Percentiles rank a stretch among this genome's conserved stretches.
Evolutionary conservation across 2,329 filamentous ascomycete genomes (phyloP).

Genomic region (Cladosporium austrohemisphaericum): DNA sequence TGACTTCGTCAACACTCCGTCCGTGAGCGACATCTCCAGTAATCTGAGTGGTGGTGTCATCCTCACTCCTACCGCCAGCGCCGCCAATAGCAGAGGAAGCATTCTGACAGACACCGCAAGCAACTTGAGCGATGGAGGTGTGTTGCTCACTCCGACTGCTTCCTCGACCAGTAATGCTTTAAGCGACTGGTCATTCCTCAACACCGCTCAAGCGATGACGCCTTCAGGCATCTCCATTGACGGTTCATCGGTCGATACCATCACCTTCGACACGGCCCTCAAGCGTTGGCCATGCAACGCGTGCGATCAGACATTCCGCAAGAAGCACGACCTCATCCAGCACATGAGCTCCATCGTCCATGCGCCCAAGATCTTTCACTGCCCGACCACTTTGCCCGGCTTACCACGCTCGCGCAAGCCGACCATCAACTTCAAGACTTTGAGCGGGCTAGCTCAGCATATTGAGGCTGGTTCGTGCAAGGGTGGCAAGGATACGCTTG

Average conservation of each 20-base stretch:
- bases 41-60: not conserved
- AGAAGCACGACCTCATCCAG: slow-evolving; percentile 11
- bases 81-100: not conserved
- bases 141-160: not conserved
- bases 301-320: slow-evolving; percentile 15
- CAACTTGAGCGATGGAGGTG: not conserved
- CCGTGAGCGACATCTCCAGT: not conserved
- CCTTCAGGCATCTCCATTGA: slow-evolving; percentile 5
- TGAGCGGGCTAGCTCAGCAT: slow-evolving; percentile 21
- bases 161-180: slow-evolving; percentile 4
- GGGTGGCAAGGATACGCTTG: slow-evolving; percentile 13
- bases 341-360: slow-evolving; percentile 19
- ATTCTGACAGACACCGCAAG: too few relatives aligned
- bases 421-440: slow-evolving; percentile 18
- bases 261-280: not conserved
- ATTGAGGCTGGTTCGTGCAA: slow-evolving; percentile 18
- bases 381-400: slow-evolving; percentile 11
- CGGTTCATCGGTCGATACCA: not conserved
- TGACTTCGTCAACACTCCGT: not conserved
- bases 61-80: not conserved
- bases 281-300: slow-evolving; percentile 13
- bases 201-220: not conserved
- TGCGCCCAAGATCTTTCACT: slow-evolving; percentile 16
- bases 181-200: slow-evolving; percentile 16
- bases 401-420: not conserved